Conservation (phyloP, 2,329 filamentous ascomycete genomes). For the Pyrenophora graminea region DNA sequence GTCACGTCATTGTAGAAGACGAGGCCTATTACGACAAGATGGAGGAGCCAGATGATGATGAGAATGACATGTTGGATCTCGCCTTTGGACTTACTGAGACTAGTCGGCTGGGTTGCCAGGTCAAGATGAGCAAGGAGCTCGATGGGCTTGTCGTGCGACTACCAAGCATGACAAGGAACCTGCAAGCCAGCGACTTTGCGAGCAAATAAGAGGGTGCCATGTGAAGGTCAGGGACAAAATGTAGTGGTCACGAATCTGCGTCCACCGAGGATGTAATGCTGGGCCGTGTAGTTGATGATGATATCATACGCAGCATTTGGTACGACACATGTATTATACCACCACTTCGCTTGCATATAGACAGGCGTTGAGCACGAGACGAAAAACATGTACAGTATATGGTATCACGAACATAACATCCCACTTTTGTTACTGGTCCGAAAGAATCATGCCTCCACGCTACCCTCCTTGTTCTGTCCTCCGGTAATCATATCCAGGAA, state of each 20-base stretch:
- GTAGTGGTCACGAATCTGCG: too few species aligned
- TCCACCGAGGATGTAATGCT: background rate
- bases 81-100: constrained; percentile 91
- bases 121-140: constrained; percentile 86
- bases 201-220: background rate
- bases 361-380: constrained; percentile 10
- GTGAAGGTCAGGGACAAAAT: background rate
- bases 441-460: constrained; percentile 13
- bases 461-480: constrained; percentile 51
- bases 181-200: constrained; percentile 90
- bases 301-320: constrained; percentile 1
- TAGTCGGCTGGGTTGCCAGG: constrained; percentile 81
- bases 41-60: constrained; percentile 55
- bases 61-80: constrained; percentile 67
- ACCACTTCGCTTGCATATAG: constrained; percentile 21
- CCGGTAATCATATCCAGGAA: constrained; percentile 86
- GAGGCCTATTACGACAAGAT: constrained; percentile 77
- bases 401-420: constrained; percentile 16
- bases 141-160: constrained; percentile 84
- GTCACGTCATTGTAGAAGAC: constrained; percentile 82
- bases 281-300: background rate
- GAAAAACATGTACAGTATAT: constrained; percentile 17
- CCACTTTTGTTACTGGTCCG: constrained; percentile 4
- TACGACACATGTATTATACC: constrained; percentile 17
- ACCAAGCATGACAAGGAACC: constrained; percentile 90